A percentile compares a stretch with the other conserved stretches of the same genome.
Conservation (phyloP, 1,284 basidiomycete species). For the Marasmius fiardii region DNA sequence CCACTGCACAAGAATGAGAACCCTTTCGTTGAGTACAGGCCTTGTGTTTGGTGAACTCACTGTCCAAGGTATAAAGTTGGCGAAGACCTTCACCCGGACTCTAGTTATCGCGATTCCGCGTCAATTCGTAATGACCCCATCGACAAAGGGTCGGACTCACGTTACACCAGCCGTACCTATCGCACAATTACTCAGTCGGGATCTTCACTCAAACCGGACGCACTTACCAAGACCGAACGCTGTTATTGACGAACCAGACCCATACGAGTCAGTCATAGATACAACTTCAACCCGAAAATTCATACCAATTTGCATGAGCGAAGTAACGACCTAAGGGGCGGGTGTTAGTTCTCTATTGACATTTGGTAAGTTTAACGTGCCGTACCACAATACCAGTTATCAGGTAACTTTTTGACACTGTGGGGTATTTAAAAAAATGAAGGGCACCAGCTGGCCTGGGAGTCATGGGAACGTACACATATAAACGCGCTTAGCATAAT, state of each 20-base stretch:
- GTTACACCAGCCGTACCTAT: not conserved
- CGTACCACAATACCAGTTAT: not conserved
- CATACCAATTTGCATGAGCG: not conserved
- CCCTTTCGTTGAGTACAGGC: not conserved
- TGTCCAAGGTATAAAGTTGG: not conserved
- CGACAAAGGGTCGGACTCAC: not conserved
- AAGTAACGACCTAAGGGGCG: not conserved
- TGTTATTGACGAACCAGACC: not conserved
- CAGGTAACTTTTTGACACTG: not conserved
- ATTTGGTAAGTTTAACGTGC: not conserved
- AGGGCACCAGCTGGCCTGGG: no score
- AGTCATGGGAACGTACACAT: not conserved
- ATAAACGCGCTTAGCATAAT: not conserved
- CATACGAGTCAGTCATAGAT: not conserved
- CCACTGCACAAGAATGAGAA: not conserved
- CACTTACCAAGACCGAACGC: not conserved
- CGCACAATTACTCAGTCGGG: not conserved
- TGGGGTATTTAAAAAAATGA: not conserved
- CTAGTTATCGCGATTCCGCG: not conserved
- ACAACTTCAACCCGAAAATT: not conserved
- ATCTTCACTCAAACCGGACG: not conserved
- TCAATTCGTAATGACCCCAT: not conserved
- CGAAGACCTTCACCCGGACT: not conserved
- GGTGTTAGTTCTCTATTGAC: not conserved
- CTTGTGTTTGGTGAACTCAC: not conserved